A percentile compares a stretch with the other conserved stretches of the same genome.
These are phyloP conservation scores for Saraca asoca DNA, from an alignment of 331 rosid species.

Conservation along the genomic window DNA sequence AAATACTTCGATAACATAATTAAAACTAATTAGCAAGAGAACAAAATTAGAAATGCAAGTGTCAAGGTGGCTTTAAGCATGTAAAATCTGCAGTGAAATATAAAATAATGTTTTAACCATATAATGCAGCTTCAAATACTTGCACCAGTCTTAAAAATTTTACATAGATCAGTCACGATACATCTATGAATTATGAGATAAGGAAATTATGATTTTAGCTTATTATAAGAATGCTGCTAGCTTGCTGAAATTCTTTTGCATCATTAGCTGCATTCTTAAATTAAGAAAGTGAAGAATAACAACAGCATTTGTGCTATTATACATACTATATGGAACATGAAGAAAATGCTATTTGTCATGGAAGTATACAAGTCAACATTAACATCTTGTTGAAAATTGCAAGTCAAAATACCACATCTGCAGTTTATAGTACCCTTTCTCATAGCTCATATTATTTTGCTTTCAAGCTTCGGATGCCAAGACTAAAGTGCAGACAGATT, in stretches of 20 bases:
- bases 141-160: constrained; percentile 12
- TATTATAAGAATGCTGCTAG: constrained; percentile 17
- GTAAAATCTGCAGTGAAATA: not conserved
- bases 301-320: constrained; percentile 5
- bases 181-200: constrained; percentile 4
- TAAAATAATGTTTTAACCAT: constrained; percentile 15
- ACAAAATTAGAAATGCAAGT: constrained; percentile 12
- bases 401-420: constrained; percentile 8
- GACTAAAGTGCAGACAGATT: too few relatives aligned
- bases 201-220: constrained; percentile 31
- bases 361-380: constrained; percentile 12
- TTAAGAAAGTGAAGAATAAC: constrained; percentile 5
- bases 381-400: not conserved
- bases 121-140: constrained; percentile 23
- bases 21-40: constrained; percentile 4
- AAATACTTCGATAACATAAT: constrained; percentile 7
- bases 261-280: constrained; percentile 30
- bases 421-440: constrained; percentile 1
- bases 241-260: constrained; percentile 14
- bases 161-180: constrained; percentile 18
- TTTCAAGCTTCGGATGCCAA: too few relatives aligned
- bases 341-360: not conserved
- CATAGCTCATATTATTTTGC: too few relatives aligned
- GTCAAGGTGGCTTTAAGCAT: constrained; percentile 10
- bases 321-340: constrained; percentile 25